Conservation (phyloP, 306 rosid species). For the Delonix regia region DNA sequence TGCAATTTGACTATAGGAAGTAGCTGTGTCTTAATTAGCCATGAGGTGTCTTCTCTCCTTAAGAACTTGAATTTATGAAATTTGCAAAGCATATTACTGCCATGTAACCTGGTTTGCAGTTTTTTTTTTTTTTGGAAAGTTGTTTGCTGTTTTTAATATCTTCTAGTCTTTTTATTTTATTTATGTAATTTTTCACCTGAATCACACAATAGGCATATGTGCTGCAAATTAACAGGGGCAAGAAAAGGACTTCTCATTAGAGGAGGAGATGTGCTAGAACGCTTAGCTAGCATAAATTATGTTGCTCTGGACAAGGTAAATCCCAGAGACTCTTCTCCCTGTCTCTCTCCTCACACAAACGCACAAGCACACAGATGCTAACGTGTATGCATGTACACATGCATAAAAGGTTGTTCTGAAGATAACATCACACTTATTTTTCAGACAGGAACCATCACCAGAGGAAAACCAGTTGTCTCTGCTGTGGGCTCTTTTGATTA, state of each 20-base stretch:
- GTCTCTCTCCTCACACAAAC: background rate
- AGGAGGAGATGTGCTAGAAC: conserved; percentile 96
- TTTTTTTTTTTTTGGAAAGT: too few relatives aligned
- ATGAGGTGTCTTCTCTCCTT: conserved; percentile 28
- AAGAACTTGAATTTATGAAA: conserved; percentile 16
- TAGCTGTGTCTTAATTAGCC: conserved; percentile 27
- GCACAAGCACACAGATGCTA: conserved; percentile 2
- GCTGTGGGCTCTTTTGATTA: conserved; percentile 62
- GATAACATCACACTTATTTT: conserved; percentile 35
- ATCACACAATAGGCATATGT: conserved; percentile 19
- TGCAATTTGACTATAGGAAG: conserved; percentile 9
- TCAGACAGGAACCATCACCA: conserved; percentile 98
- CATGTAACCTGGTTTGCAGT: background rate
- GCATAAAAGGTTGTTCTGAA: conserved; percentile 13
- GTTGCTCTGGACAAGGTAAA: conserved; percentile 90
- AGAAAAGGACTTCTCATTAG: conserved; percentile 93
- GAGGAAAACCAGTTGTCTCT: conserved; percentile 91
- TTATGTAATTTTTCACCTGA: background rate
- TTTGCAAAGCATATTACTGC: conserved; percentile 3
- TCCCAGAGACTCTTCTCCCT: conserved; percentile 13
- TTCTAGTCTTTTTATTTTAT: background rate
- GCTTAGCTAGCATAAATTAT: conserved; percentile 75
- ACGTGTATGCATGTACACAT: background rate
- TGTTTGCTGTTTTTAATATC: conserved; percentile 6
- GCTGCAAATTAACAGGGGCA: conserved; percentile 70